A percentile compares a stretch with the other conserved stretches of the same genome.
Conservation (phyloP, 2,329 filamentous ascomycete species). For the Ascomycota sp. region DNA sequence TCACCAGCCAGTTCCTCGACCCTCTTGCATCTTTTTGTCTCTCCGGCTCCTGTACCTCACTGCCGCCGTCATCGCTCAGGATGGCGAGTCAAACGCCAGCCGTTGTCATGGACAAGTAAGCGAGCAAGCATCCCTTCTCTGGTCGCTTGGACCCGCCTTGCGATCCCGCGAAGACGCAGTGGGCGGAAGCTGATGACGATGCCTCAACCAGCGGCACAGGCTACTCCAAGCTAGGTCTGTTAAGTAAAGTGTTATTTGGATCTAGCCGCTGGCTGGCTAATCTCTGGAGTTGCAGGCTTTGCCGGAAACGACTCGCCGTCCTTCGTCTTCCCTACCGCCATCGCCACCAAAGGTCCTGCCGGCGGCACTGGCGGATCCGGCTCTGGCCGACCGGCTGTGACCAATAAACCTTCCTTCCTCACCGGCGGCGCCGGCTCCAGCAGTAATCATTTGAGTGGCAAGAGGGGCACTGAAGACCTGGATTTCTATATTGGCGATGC, state of each 20-base stretch:
- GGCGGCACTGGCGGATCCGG: constrained; percentile 55
- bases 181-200: constrained; percentile 11
- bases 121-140: constrained; percentile 24
- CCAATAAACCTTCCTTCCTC: constrained; percentile 87
- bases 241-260: background rate
- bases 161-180: constrained; percentile 5
- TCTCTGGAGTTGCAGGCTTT: constrained; percentile 43
- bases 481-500: constrained; percentile 99
- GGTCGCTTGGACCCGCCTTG: constrained; percentile 10
- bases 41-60: too few relatives aligned
- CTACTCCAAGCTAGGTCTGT: constrained; percentile 91
- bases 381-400: constrained; percentile 74
- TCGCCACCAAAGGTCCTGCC: constrained; percentile 67
- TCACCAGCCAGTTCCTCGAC: too few relatives aligned
- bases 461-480: constrained; percentile 90
- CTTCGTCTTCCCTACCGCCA: constrained; percentile 97
- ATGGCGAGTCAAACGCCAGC: constrained; percentile 98
- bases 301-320: constrained; percentile 98
- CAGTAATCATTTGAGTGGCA: constrained; percentile 58
- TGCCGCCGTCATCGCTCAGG: constrained; percentile 3
- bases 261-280: constrained; percentile 6
- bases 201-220: constrained; percentile 66
- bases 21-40: too few relatives aligned
- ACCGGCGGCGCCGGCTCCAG: constrained; percentile 71
- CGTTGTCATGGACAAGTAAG: constrained; percentile 99